A percentile compares a stretch with the other conserved stretches of the same genome.
Evolutionary conservation across 352 stramenopile genomes (phyloP).

Genomic region (Pythium dissotocum): DNA sequence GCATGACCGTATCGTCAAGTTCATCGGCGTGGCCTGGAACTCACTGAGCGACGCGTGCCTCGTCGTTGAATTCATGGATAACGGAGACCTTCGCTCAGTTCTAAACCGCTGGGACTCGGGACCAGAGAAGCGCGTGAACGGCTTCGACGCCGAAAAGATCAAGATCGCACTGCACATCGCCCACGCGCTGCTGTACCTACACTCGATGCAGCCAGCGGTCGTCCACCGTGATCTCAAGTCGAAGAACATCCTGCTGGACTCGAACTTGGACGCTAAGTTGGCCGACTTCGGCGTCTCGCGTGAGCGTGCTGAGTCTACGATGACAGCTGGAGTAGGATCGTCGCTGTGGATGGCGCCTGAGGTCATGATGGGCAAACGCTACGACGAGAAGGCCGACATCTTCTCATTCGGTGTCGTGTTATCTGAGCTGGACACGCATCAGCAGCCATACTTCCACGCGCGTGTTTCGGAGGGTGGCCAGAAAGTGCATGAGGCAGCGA

Average conservation of each 20-base stretch:
- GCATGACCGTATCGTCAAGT: conserved; percentile 16
- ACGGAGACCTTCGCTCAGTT: too few relatives aligned
- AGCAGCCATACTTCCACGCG: background rate
- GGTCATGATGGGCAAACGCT: background rate
- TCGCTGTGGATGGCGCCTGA: too few relatives aligned
- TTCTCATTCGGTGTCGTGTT: background rate
- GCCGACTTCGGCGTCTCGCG: background rate
- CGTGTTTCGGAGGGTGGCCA: too few relatives aligned
- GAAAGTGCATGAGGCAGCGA: background rate
- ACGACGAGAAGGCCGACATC: background rate
- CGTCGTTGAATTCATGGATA: too few relatives aligned
- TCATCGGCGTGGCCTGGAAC: too few relatives aligned
- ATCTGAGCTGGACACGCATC: background rate
- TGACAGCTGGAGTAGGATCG: background rate
- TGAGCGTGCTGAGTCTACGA: background rate
- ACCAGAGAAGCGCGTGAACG: too few relatives aligned
- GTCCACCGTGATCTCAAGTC: background rate
- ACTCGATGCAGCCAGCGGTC: background rate
- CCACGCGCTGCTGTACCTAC: background rate
- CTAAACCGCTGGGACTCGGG: too few relatives aligned
- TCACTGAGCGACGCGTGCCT: too few relatives aligned
- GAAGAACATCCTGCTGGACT: background rate
- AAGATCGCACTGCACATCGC: too few relatives aligned
- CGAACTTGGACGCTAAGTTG: background rate
- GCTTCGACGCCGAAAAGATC: too few relatives aligned